Conservation (phyloP, 495 filamentous ascomycete genomes). For the Xylaria scruposa region DNA sequence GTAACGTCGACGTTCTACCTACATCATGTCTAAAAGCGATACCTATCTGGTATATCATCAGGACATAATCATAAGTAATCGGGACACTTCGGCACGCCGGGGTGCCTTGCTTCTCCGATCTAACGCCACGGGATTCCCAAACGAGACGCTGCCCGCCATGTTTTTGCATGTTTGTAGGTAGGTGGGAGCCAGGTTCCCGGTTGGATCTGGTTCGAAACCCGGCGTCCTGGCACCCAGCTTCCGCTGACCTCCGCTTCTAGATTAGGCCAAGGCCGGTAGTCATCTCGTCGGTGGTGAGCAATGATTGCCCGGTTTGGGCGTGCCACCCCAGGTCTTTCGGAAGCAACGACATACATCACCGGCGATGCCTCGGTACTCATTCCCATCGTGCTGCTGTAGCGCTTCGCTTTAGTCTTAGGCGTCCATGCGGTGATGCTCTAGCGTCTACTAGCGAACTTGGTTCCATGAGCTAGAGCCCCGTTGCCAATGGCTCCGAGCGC, state of each 20-base stretch:
- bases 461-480: constrained; percentile 10
- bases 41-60: neutral
- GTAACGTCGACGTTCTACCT: neutral
- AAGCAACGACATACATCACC: constrained; percentile 10
- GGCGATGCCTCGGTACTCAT: neutral
- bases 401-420: neutral
- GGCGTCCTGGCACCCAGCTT: constrained; percentile 17
- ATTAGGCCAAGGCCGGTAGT: constrained; percentile 4
- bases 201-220: neutral
- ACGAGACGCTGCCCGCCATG: neutral
- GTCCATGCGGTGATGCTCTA: neutral
- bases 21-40: neutral
- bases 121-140: neutral
- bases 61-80: neutral
- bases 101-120: neutral
- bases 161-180: neutral
- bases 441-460: constrained; percentile 15
- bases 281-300: neutral
- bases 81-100: neutral
- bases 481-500: neutral
- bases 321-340: neutral
- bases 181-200: constrained; percentile 1
- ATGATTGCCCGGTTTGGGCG: constrained; percentile 11
- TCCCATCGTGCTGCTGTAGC: neutral
- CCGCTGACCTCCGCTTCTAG: constrained; percentile 1